Percentiles rank a stretch among this genome's conserved stretches.
Conservation (phyloP, 495 filamentous ascomycete genomes). For the Penicillium diatomitis region DNA sequence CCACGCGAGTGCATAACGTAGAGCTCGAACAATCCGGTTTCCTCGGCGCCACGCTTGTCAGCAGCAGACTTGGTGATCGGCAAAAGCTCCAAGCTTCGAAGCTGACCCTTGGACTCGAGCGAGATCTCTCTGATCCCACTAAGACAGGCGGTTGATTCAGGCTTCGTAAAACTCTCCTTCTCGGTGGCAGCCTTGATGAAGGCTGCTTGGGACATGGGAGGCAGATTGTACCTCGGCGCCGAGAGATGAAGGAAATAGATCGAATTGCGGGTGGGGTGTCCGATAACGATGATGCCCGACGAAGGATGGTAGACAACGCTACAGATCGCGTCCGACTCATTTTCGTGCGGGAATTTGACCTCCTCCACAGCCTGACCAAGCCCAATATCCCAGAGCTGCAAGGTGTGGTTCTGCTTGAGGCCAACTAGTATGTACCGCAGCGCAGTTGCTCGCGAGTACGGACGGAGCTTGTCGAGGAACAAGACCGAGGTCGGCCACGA, state of each 20-base stretch:
- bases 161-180: slow-evolving; percentile 69
- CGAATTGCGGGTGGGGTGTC: slow-evolving; percentile 93
- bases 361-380: slow-evolving; percentile 93
- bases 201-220: slow-evolving; percentile 70
- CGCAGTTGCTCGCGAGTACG: slow-evolving; percentile 77
- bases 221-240: slow-evolving; percentile 79
- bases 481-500: slow-evolving; percentile 93
- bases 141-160: slow-evolving; percentile 91
- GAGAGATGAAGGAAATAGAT: slow-evolving; percentile 95
- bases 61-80: slow-evolving; percentile 42
- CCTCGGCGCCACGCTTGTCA: slow-evolving; percentile 38
- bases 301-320: slow-evolving; percentile 87
- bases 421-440: slow-evolving; percentile 92
- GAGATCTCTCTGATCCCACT: slow-evolving; percentile 92
- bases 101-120: slow-evolving; percentile 74
- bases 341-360: slow-evolving; percentile 89
- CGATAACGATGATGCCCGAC: slow-evolving; percentile 86
- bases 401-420: slow-evolving; percentile 97
- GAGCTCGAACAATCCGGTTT: slow-evolving; percentile 72
- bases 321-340: slow-evolving; percentile 93
- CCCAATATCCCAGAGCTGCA: slow-evolving; percentile 98
- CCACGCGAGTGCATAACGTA: slow-evolving; percentile 97
- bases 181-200: slow-evolving; percentile 68
- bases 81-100: slow-evolving; percentile 84
- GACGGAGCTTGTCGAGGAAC: slow-evolving; percentile 88